These are phyloP conservation scores for Nelumbo lutea DNA, from an alignment of 164 flowering plant genomes.

Conservation along the genomic window DNA sequence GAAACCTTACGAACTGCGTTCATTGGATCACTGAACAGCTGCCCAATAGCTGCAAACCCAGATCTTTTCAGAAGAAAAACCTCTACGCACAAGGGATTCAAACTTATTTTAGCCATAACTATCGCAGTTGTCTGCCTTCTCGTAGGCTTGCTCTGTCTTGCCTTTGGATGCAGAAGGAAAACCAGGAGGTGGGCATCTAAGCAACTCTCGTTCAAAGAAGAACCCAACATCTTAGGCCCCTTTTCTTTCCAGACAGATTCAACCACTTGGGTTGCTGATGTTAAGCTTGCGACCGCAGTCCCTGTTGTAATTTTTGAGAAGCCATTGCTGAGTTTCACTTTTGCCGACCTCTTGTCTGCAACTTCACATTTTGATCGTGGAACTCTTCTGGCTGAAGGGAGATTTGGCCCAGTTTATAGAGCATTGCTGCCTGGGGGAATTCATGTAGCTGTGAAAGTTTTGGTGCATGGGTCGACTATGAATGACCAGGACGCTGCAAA, in stretches of 20 bases:
- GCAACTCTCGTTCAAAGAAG: conserved; percentile 61
- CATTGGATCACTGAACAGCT: conserved; percentile 48
- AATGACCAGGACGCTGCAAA: conserved; percentile 77
- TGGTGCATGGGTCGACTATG: conserved; percentile 71
- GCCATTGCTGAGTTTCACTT: conserved; percentile 77
- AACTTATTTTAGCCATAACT: conserved; percentile 51
- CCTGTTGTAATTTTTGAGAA: conserved; percentile 81
- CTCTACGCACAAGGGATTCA: conserved; percentile 36
- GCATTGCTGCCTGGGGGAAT: conserved; percentile 80
- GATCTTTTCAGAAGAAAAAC: conserved; percentile 30
- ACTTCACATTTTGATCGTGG: conserved; percentile 81
- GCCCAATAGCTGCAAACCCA: conserved; percentile 73
- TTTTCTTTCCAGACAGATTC: conserved; percentile 90
- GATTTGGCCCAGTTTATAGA: conserved; percentile 84
- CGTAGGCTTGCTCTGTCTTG: conserved; percentile 52
- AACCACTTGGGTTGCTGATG: conserved; percentile 88
- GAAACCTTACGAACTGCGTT: conserved; percentile 40
- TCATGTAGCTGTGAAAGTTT: conserved; percentile 87
- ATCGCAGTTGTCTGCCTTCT: conserved; percentile 48
- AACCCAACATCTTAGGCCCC: conserved; percentile 69
- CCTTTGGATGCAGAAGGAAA: conserved; percentile 60
- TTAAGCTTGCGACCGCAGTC: conserved; percentile 71
- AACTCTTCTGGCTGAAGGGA: conserved; percentile 77
- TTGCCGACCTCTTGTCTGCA: conserved; percentile 80
- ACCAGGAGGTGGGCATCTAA: conserved; percentile 52